phyloP scores from a whole-genome alignment of 1,139 yeast species.

The Saccharomyces pastorianus region DNA sequence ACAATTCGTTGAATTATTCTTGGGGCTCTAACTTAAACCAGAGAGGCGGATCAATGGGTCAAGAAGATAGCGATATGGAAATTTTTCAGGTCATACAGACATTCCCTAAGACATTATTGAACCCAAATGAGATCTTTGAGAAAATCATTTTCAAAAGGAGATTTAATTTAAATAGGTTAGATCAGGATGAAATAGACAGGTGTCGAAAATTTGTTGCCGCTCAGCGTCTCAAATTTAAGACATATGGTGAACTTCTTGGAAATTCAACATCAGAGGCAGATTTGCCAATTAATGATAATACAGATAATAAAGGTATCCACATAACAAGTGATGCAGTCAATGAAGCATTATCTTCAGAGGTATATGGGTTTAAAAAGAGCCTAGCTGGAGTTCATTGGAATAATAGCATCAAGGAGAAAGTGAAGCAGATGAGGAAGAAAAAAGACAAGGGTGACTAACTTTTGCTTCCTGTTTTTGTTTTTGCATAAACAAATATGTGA shows the following conservation, averaged over 20 bases:
- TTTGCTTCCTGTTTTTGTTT: not conserved
- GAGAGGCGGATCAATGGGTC: conserved; percentile 1
- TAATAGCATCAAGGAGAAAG: conserved; percentile 33
- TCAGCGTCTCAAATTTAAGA: conserved; percentile 43
- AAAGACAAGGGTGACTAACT: conserved; percentile 9
- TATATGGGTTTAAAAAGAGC: conserved; percentile 34
- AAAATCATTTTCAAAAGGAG: conserved; percentile 63
- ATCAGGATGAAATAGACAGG: conserved; percentile 72
- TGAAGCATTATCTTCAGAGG: conserved; percentile 32
- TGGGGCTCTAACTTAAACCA: conserved; percentile 1
- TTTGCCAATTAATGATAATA: conserved; percentile 1
- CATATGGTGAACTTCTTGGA: conserved; percentile 18
- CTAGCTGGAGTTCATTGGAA: conserved; percentile 38
- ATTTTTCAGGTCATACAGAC: conserved; percentile 80
- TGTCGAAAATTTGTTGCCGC: conserved; percentile 71
- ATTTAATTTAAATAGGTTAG: conserved; percentile 64
- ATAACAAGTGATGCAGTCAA: conserved; percentile 27
- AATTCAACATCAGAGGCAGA: not conserved
- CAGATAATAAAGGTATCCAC: conserved; percentile 6
- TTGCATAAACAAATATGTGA: not conserved
- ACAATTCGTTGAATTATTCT: not conserved
- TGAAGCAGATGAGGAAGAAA: conserved; percentile 31
- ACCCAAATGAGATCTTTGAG: conserved; percentile 64
- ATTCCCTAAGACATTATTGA: conserved; percentile 62
- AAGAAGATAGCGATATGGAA: conserved; percentile 63